Base-by-base conservation (phyloP, 2,329 filamentous ascomycete genomes). In the Trematosphaeria pertusa region DNA sequence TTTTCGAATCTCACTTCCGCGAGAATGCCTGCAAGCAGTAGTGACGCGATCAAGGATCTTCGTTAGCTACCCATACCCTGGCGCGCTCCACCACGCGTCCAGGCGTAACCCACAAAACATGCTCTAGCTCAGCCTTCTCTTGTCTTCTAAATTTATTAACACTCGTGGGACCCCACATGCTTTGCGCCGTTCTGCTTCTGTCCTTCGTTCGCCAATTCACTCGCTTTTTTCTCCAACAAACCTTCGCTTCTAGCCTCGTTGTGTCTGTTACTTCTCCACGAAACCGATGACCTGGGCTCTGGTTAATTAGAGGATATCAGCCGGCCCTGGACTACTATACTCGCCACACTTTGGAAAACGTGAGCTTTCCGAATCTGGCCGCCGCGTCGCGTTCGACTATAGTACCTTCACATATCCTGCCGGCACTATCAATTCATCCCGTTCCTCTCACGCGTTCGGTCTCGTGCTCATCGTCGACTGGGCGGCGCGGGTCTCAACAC, bases 81-180 rank as follows among this genome's bases (percentile, higher is more conserved):
- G 59, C 56, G 56, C 48, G 53, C 54, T 59, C 61, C 59, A 63
- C 61, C 64, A 63, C 50, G 61, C 64, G 57, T 62, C 57, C 65
- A 66, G 58, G 52, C 53, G 48, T 46, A 46, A 56, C 54, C 56
- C 64, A 63, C 64, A 63, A 62, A 61, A 69, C 61, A 69, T 62
- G 62, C 56, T 45, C 58, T 31, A 60, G 50, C 46, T 59, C 64
- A 64, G 63, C 59, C 57, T 50, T 59, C 54, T 52, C 48, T 52
- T 54, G 37, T 60, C 57, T 58, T 56, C 57, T 61, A 61, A 67
- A 65, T 65, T 65, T 65, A 67, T 56, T 61, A 59, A 59, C 34
- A 52, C 51, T 65, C 52, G 49, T 59, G 56, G 45, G 50, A 59
- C 62, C 64, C 65, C 69, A 61, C 62, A 55, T 48, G 48, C 58